Base-by-base conservation (phyloP, 495 filamentous ascomycete genomes). In the Cryomyces minteri region DNA sequence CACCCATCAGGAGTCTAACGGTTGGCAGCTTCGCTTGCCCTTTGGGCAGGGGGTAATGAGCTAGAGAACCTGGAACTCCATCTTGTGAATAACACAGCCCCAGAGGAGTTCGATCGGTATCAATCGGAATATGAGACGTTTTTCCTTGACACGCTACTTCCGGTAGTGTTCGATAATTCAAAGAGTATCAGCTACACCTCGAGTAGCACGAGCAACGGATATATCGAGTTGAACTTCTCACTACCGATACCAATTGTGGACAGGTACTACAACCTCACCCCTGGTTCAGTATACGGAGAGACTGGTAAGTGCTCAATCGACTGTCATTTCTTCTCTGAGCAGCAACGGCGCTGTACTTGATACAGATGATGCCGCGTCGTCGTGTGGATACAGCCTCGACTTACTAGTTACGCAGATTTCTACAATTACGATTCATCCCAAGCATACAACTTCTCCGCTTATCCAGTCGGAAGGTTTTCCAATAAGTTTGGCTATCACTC, bases 31-130 rank as follows among this genome's bases (percentile, higher is more conserved):
- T 78, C 73, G 0, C 56, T 82, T n/a, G 76, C 75, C 1, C 54
- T 79, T 11, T 81, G 77, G 78, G 74, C 75, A 2, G 76, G 76
- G 25, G 73, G 74, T 14, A 82, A 82, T 41, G 78, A 82, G 51
- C 60, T 82, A 1, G 74, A 79, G 56, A 71, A 66, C 10, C 51
- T 75, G 28, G 71, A 74, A 57, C 59, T 81, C 25, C 55, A 51
- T 2, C 45, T 61, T 0, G 64, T 76, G n/a, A 55, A 67, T 29
- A 9, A 50, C 3, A 56, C 57, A 0, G 68, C 69, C 8, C 74
- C 73, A 0, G 58, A 70, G 0, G 45, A 61, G 6, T 66, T 68
- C 30, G 54, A 61, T 2, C 61, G 61, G 41, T 77, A 71, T 48
- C 52, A 61, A 18, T 63, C 60, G 6, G 67, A 80, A 48, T 82